phyloP scores from a whole-genome alignment of 805 yeast species.

The Candida corydali region DNA sequence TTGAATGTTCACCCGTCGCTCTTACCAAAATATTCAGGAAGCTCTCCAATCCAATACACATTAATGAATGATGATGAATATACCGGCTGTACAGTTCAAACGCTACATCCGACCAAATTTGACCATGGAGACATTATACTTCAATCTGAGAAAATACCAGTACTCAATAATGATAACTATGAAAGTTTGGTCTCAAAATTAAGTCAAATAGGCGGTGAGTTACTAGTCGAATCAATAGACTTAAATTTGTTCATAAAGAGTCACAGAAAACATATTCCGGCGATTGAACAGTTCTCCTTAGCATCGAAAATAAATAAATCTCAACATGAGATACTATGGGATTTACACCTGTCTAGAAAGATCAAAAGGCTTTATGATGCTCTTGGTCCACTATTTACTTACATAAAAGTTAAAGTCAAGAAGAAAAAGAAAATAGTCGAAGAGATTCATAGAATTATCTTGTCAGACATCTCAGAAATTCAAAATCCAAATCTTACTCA shows the following conservation, averaged over 20 bases:
- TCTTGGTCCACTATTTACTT: conserved; percentile 54
- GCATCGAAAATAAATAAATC: conserved; percentile 53
- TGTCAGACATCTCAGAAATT: conserved; percentile 34
- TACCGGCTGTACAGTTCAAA: conserved; percentile 88
- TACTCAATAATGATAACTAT: conserved; percentile 43
- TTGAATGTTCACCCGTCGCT: conserved; percentile 91
- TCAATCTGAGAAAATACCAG: conserved; percentile 46
- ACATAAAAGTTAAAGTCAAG: conserved; percentile 28
- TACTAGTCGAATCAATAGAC: conserved; percentile 45
- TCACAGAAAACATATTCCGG: conserved; percentile 15
- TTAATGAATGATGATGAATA: conserved; percentile 53
- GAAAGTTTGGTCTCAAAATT: conserved; percentile 45
- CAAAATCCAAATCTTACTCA: neutral
- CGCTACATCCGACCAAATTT: conserved; percentile 81
- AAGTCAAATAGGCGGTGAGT: conserved; percentile 57
- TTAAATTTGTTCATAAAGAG: conserved; percentile 18
- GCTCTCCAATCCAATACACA: conserved; percentile 85
- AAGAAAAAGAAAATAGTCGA: conserved; percentile 27
- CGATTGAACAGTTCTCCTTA: conserved; percentile 38
- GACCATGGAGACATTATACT: conserved; percentile 71
- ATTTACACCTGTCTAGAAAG: conserved; percentile 24
- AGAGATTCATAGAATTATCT: conserved; percentile 43
- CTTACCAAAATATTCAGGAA: conserved; percentile 78
- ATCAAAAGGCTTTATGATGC: conserved; percentile 45
- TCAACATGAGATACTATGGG: conserved; percentile 49